Conservation (phyloP, 306 rosid species). For the Medicago lupulina region DNA sequence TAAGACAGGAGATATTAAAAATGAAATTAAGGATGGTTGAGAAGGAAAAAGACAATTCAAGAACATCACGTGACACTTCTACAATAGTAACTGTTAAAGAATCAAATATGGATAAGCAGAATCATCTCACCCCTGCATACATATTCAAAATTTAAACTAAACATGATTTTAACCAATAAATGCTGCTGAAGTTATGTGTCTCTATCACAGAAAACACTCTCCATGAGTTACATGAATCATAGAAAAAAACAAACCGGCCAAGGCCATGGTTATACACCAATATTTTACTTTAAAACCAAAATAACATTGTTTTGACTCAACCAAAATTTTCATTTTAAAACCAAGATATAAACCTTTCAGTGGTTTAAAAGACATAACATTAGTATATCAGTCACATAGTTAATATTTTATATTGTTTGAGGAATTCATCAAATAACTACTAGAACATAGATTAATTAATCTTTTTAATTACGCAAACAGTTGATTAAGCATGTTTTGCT, state of each 20-base stretch:
- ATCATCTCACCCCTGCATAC: neutral
- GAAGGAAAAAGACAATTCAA: slow-evolving; percentile 39
- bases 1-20: neutral
- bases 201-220: slow-evolving; percentile 45
- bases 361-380: slow-evolving; percentile 2
- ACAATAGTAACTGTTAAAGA: neutral
- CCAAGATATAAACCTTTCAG: slow-evolving; percentile 6
- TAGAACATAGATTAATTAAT: neutral
- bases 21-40: neutral
- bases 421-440: neutral
- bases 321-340: too few relatives aligned
- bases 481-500: slow-evolving; percentile 25
- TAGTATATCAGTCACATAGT: slow-evolving; percentile 4
- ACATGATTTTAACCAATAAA: slow-evolving; percentile 18
- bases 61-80: slow-evolving; percentile 53
- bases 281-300: too few relatives aligned
- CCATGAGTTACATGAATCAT: neutral
- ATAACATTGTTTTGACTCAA: too few relatives aligned
- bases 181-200: slow-evolving; percentile 42
- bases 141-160: slow-evolving; percentile 47
- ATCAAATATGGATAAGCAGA: slow-evolving; percentile 22
- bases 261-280: neutral
- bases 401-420: neutral
- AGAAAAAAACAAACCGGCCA: slow-evolving; percentile 4
- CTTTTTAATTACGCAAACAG: slow-evolving; percentile 30